Conservation (phyloP, 805 yeast genomes). For the Komagataella populi region DNA sequence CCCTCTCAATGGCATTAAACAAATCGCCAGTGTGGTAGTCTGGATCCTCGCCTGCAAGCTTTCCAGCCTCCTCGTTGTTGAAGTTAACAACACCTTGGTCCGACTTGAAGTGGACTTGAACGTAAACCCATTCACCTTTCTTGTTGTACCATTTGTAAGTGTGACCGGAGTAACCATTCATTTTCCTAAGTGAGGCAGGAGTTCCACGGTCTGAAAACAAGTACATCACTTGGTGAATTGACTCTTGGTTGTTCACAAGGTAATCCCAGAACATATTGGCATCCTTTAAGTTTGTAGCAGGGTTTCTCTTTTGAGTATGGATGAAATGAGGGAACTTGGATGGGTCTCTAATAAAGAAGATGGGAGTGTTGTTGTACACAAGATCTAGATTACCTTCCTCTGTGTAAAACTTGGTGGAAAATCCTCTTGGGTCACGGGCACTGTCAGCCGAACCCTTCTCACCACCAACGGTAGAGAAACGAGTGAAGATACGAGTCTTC, state of each 20-base stretch:
- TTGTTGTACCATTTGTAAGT: constrained; percentile 69
- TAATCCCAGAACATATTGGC: constrained; percentile 81
- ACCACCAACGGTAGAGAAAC: constrained; percentile 85
- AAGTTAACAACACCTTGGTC: constrained; percentile 42
- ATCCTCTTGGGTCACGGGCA: constrained; percentile 83
- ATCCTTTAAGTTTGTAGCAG: constrained; percentile 69
- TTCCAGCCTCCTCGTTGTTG: constrained; percentile 54
- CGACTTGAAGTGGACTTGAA: constrained; percentile 60
- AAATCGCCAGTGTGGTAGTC: constrained; percentile 74
- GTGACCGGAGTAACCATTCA: constrained; percentile 82
- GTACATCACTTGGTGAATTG: constrained; percentile 60
- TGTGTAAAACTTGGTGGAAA: constrained; percentile 67
- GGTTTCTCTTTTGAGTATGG: constrained; percentile 82
- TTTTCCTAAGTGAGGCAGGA: constrained; percentile 59
- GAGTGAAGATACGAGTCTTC: constrained; percentile 56
- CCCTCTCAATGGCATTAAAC: constrained; percentile 64
- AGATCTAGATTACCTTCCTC: constrained; percentile 78
- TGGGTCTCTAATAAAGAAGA: constrained; percentile 77
- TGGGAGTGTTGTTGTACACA: constrained; percentile 79
- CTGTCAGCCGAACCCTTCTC: constrained; percentile 74
- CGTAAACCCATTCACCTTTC: constrained; percentile 66
- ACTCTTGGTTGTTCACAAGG: constrained; percentile 58
- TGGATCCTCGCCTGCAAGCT: constrained; percentile 63
- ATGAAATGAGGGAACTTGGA: constrained; percentile 78
- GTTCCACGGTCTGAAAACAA: constrained; percentile 77